These are phyloP conservation scores for Closterium sp. DNA, from an alignment of 139 green algal species.

Conservation along the genomic window DNA sequence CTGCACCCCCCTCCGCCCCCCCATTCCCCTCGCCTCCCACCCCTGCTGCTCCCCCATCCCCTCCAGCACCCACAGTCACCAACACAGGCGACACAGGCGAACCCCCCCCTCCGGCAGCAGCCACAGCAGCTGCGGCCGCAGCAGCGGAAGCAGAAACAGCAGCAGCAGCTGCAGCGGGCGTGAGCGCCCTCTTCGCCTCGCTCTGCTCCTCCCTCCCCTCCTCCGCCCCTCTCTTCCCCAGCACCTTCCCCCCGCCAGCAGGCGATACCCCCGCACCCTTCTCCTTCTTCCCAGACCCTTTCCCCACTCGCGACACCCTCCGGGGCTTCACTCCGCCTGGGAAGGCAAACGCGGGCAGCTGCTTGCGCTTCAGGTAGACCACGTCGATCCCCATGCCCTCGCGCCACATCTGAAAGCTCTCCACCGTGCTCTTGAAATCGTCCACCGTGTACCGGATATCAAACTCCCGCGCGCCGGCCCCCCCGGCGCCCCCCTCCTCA, in stretches of 20 bases:
- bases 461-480: slow-evolving; percentile 38
- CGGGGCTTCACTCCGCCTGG: slow-evolving; percentile 34
- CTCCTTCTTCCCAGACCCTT: not conserved
- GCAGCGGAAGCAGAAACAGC: not conserved
- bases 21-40: not conserved
- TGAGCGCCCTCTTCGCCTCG: not conserved
- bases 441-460: slow-evolving; percentile 71
- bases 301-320: not conserved
- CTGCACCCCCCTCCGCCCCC: not conserved
- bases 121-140: not conserved
- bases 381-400: slow-evolving; percentile 73
- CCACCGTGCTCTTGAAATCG: slow-evolving; percentile 64
- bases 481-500: not conserved
- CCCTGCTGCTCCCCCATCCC: not conserved
- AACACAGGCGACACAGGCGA: not conserved
- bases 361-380: slow-evolving; percentile 59
- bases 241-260: not conserved
- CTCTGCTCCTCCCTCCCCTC: not conserved
- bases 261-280: not conserved
- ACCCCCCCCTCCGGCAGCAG: not conserved
- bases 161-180: slow-evolving; percentile 1
- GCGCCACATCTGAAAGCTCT: slow-evolving; percentile 54
- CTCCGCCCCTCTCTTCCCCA: slow-evolving; percentile 4
- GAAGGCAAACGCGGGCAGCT: slow-evolving; percentile 60
- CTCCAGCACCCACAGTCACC: not conserved